Conservation (phyloP, 768 basidiomycete species). For the Porpolomopsis calyptriformis region DNA sequence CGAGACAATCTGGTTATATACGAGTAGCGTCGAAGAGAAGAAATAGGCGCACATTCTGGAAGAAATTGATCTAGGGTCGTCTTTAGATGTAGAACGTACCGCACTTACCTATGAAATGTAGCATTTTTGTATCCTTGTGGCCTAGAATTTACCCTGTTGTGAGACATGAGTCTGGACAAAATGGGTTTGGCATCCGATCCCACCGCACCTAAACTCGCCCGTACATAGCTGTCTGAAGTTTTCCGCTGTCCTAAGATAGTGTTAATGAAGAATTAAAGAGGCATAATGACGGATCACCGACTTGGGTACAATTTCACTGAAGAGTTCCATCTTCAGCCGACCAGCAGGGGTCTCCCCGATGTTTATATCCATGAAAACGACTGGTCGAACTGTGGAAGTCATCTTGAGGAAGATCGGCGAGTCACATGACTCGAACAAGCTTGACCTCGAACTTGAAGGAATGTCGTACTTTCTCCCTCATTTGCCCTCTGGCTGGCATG, state of each 20-base stretch:
- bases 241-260: conserved; percentile 70
- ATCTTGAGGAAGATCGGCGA: conserved; percentile 2
- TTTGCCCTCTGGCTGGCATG: conserved; percentile 92
- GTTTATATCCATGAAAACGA: conserved; percentile 95
- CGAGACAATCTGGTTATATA: background rate
- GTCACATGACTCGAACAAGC: no score
- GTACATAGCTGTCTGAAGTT: conserved; percentile 97
- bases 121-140: conserved; percentile 88
- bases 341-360: conserved; percentile 97
- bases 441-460: background rate
- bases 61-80: conserved; percentile 3
- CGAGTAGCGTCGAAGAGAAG: background rate
- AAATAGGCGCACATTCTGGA: conserved; percentile 49
- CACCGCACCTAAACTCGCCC: conserved; percentile 78
- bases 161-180: conserved; percentile 8
- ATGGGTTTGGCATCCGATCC: background rate
- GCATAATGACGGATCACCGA: conserved; percentile 18
- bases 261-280: conserved; percentile 4
- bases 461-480: conserved; percentile 92
- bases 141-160: conserved; percentile 58
- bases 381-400: conserved; percentile 44
- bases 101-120: conserved; percentile 75
- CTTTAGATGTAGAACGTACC: background rate
- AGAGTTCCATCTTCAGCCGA: conserved; percentile 93
- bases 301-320: conserved; percentile 94